Conservation (phyloP, 305 asterid genomes). For the Solanum aculeatissimum region DNA sequence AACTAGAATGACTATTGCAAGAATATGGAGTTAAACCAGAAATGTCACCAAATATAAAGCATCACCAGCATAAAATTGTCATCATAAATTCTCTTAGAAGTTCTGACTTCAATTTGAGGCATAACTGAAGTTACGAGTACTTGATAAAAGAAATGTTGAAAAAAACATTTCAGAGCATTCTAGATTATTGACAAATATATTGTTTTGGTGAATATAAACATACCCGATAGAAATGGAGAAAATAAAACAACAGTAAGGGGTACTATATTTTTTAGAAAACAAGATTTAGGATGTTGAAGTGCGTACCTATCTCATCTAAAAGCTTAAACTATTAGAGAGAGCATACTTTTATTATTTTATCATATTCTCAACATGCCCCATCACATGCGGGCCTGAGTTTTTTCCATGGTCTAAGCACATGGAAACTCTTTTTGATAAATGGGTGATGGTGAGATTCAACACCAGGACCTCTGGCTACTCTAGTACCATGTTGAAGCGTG, state of each 20-base stretch:
- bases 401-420: neutral
- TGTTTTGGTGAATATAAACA: neutral
- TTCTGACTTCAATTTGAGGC: neutral
- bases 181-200: neutral
- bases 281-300: neutral
- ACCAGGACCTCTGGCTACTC: neutral
- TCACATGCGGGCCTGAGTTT: neutral
- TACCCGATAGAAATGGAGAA: neutral
- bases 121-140: neutral
- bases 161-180: neutral
- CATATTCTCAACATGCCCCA: neutral
- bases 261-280: neutral
- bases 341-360: neutral
- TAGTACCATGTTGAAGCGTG: neutral
- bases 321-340: neutral
- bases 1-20: neutral
- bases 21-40: neutral
- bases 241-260: neutral
- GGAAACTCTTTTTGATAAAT: neutral
- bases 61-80: neutral
- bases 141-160: neutral
- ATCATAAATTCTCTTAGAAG: neutral
- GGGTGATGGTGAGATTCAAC: neutral
- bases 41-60: neutral
- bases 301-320: neutral